Base-by-base conservation (phyloP, 352 stramenopile genomes). In the Phytophthora sp. region DNA sequence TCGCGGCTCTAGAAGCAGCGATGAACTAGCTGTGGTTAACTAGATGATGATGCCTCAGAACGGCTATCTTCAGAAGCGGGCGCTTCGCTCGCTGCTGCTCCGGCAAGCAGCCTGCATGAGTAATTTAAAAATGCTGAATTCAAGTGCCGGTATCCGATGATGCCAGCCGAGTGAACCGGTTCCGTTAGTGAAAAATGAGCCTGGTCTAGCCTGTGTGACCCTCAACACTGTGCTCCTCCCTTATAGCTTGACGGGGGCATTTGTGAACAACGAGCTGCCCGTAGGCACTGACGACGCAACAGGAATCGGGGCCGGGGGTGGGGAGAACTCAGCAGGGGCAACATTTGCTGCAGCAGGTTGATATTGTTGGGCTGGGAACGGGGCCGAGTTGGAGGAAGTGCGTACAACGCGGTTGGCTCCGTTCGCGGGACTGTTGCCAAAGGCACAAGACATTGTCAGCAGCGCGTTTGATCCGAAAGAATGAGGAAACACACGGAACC, bases 371-470 rank as follows among this genome's bases (percentile, higher is more conserved):
- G 41, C 44, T 3, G 60, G 53, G 13, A 41, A 61, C 5, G n/a
- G n/a, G n/a, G n/a, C n/a, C n/a, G n/a, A n/a, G n/a, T n/a, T n/a
- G n/a, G 67, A 62, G 20, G 57, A 50, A 15, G 44, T 71, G 39
- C 51, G 69, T 32, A 58, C 31, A 26, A 72, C 54, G 26, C 82
- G 76, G 49, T 91, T 92, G 2, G 87, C 58, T 12, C 66, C 76
- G 54, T 94, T 94, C 5, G 77, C 77, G 11, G 82, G 81, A 41
- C 85, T 94, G 43, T 23, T 38, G 38, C 43, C 30, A 30, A 5
- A 51, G 54, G 2, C 27, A 4, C 28, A 64, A 23, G 55, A 26
- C 18, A 41, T 10, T 15, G 24, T 30, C 45, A 44, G 12, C 11
- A 21, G 62, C 13, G 57, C n/a, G 49, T 17, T 42, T 6, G 5